phyloP scores from a whole-genome alignment of 202 grass and related monocot genomes.

The Tripidium arundinaceum region DNA sequence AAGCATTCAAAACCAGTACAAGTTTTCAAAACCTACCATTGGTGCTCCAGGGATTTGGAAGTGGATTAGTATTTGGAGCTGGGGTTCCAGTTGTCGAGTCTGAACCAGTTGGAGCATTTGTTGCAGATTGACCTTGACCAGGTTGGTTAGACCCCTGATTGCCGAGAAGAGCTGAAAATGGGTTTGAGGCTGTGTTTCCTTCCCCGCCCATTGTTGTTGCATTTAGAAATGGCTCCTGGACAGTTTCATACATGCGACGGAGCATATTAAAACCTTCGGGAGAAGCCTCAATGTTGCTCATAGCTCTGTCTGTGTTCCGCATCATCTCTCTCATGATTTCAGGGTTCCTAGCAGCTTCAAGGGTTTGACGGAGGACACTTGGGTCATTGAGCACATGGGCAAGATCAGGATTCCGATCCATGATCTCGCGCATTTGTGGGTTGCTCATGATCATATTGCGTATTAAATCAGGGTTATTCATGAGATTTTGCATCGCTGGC shows the following conservation, averaged over 20 bases:
- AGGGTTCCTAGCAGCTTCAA: constrained; percentile 91
- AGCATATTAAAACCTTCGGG: constrained; percentile 99
- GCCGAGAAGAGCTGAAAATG: constrained; percentile 81
- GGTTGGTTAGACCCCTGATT: constrained; percentile 61
- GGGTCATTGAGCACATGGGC: constrained; percentile 95
- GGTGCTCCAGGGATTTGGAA: constrained; percentile 86
- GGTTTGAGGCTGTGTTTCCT: constrained; percentile 57
- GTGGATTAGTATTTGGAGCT: constrained; percentile 87
- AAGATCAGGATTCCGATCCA: constrained; percentile 91
- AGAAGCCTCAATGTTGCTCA: constrained; percentile 96
- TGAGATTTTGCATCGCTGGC: constrained; percentile 78
- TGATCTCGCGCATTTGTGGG: constrained; percentile 91
- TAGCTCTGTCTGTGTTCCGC: constrained; percentile 96
- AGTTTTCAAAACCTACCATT: constrained; percentile 51
- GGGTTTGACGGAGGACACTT: constrained; percentile 81
- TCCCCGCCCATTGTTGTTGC: constrained; percentile 79
- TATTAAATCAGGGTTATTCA: constrained; percentile 95
- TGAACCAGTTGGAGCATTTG: constrained; percentile 45
- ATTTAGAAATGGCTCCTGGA: constrained; percentile 93
- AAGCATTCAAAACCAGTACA: constrained; percentile 7
- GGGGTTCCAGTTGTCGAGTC: constrained; percentile 55
- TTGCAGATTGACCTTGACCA: constrained; percentile 40
- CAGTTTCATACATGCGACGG: constrained; percentile 97
- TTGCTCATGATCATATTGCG: constrained; percentile 93
- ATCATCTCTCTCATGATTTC: constrained; percentile 99